phyloP scores from a whole-genome alignment of 495 filamentous ascomycete species.

The Podospora sp. region DNA sequence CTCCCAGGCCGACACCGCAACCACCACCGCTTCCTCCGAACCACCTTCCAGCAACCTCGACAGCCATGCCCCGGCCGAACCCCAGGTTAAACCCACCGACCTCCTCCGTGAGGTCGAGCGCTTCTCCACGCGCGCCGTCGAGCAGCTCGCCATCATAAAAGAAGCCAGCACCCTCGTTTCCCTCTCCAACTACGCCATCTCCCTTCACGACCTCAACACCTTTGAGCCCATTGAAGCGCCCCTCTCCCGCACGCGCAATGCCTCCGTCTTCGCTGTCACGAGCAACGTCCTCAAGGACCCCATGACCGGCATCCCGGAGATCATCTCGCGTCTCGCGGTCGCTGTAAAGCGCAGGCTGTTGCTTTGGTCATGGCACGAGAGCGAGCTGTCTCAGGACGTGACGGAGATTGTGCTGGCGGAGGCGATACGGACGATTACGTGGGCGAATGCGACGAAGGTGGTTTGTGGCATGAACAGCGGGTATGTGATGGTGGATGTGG shows the following conservation, averaged over 20 bases:
- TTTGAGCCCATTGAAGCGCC: constrained; percentile 77
- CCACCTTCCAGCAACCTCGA: constrained; percentile 15
- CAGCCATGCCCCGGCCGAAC: constrained; percentile 26
- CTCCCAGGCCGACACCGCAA: constrained; percentile 1
- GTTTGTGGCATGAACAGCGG: constrained; percentile 86
- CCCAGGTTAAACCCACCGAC: constrained; percentile 67
- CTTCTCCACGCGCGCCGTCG: constrained; percentile 85
- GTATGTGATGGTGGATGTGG: constrained; percentile 87
- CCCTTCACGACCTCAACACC: constrained; percentile 82
- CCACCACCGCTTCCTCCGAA: constrained; percentile 14
- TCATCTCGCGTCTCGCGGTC: constrained; percentile 87
- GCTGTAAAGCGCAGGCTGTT: constrained; percentile 88
- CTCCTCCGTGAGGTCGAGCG: constrained; percentile 88
- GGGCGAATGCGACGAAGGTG: constrained; percentile 82
- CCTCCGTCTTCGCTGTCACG: constrained; percentile 87
- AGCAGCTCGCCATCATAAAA: constrained; percentile 93
- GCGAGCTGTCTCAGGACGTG: constrained; percentile 74
- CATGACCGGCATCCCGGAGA: constrained; percentile 81
- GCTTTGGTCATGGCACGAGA: constrained; percentile 94
- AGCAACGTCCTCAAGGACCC: constrained; percentile 92
- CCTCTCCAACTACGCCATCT: constrained; percentile 83
- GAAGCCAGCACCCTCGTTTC: constrained; percentile 90
- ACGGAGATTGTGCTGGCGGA: constrained; percentile 78
- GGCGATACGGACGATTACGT: constrained; percentile 79
- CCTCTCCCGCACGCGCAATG: constrained; percentile 72